Evolutionary conservation across 108 stramenopile species (phyloP), one percentile per base, ranked within the genome.

Genomic region (Conticribra weissflogii): DNA sequence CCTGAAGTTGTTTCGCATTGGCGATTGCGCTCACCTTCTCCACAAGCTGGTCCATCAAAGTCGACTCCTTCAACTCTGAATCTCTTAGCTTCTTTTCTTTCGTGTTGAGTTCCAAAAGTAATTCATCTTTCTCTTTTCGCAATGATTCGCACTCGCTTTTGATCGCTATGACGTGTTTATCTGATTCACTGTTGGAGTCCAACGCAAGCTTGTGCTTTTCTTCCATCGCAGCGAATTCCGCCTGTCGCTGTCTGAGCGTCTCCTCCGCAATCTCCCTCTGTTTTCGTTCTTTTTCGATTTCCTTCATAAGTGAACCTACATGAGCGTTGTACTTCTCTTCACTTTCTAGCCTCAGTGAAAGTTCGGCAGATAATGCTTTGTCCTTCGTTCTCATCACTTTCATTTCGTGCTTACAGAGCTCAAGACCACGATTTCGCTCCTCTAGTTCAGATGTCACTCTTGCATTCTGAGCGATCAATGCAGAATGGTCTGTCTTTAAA

Each of bases 341-440:
- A 9, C 5, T 48, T 29, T 28, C 27, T 2, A 59, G 17, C 30
- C 45, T 69, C n/a, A 41, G 28, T 28, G 68, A 36, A 21, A 69
- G 32, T 32, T 69, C 68, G 29, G 31, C 25, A 1, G 68, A 69
- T 30, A 69, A 24, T 17, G 47, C 50, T 36, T 51, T 47, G 9
- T 69, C 57, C 22, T 69, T 69, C 16, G 56, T 69, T 44, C 29
- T 69, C 58, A 69, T 19, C 7, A 52, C 19, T 50, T 34, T 8
- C 30, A 69, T 45, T 32, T 69, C 68, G 7, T 59, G 31, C 22
- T 51, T 48, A 5, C 27, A 28, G 32, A 48, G 21, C n/a, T 50
- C 50, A 12, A 64, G 21, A 3, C 8, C 12, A 21, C 32, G 32
- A 34, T 5, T 19, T 41, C 36, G 28, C 17, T 54, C 65, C 24